phyloP scores from a whole-genome alignment of 2,329 filamentous ascomycete genomes.

The Coniochaeta pulveracea region DNA sequence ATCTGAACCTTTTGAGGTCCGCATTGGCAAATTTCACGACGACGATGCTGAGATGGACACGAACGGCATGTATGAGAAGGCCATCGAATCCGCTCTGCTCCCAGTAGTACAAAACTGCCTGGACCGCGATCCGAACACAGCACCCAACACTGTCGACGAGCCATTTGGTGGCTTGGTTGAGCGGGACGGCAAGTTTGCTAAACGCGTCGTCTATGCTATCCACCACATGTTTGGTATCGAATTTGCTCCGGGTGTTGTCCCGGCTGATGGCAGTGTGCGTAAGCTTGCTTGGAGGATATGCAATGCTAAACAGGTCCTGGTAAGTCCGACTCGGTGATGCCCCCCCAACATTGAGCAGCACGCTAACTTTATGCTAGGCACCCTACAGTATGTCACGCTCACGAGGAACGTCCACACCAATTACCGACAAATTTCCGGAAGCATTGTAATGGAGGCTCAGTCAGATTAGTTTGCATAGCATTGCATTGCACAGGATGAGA shows the following conservation, averaged over 20 bases:
- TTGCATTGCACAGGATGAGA: too few relatives aligned
- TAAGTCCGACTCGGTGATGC: constrained; percentile 32
- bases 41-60: constrained; percentile 50
- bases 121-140: constrained; percentile 83
- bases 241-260: constrained; percentile 84
- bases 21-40: constrained; percentile 67
- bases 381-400: constrained; percentile 62
- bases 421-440: constrained; percentile 25
- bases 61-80: constrained; percentile 44
- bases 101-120: constrained; percentile 86
- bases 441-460: too few relatives aligned
- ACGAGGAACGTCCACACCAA: constrained; percentile 50
- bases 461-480: too few relatives aligned
- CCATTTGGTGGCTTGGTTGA: constrained; percentile 78
- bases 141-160: constrained; percentile 68
- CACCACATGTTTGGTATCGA: constrained; percentile 97
- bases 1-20: constrained; percentile 85
- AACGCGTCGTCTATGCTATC: constrained; percentile 84
- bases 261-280: constrained; percentile 79
- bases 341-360: too few relatives aligned
- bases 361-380: constrained; percentile 33
- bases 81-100: constrained; percentile 67
- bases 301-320: constrained; percentile 89
- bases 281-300: constrained; percentile 92
- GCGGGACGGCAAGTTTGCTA: constrained; percentile 78